Base-by-base conservation (phyloP, 345 rosid genomes). In the Diplotaxis tenuifolia region DNA sequence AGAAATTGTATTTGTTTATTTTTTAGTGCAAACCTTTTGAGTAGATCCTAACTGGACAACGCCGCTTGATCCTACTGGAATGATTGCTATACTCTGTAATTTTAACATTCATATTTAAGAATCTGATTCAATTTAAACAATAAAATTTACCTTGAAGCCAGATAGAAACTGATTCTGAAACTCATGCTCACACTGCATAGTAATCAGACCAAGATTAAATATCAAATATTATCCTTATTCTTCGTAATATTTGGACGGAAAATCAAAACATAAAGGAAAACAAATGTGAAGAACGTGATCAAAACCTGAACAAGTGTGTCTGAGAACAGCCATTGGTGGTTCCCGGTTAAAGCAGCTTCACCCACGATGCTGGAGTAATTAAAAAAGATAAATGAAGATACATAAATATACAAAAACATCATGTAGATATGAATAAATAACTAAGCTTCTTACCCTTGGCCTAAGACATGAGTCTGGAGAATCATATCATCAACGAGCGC, bases 361-460 rank as follows among this genome's bases (percentile, higher is more conserved):
- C 95, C 95, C 3, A 89, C 77, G 57, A 76, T 68, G 52, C 95
- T 89, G 42, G 53, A 72, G 29, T 58, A 50, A 68, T 32, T 36
- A 49, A 7, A 56, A 34, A 50, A 52, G 15, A 29, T 5, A 12
- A 49, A 31, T 55, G 18, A 72, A 49, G 67, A 6, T 5, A 53
- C 4, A 57, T n/a, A 59, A 28, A 38, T 11, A 7, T 10, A 56
- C 8, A 19, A 11, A 28, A 19, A 29, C 7, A n/a, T 25, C 28
- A 25, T 8, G 23, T 1, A 62, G 15, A 28, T 34, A 8, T n/a
- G n/a, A n/a, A n/a, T n/a, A n/a, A n/a, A n/a, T n/a, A n/a, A n/a
- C n/a, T n/a, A n/a, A n/a, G n/a, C n/a, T 65, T 88, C 91, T 42
- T 88, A 94, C 97, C 97, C 96, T 84, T 89, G 92, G 65, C 97